Conservation (phyloP, 192 early-diverging fungal genomes). For the Entomortierella lignicola region DNA sequence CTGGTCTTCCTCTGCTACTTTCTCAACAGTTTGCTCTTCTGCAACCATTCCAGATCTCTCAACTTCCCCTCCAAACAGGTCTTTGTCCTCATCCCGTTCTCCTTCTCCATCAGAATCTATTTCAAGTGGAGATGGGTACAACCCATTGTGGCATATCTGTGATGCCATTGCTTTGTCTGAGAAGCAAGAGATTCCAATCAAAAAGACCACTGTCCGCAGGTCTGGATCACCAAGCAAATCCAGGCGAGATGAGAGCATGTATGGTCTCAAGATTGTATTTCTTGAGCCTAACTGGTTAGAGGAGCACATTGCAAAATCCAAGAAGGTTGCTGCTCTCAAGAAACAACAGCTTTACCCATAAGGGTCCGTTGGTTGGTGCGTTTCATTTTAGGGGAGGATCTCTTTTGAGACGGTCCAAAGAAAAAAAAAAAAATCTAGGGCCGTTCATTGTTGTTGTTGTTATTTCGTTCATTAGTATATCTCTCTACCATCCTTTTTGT, state of each 20-base stretch:
- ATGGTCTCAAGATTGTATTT: slow-evolving; percentile 36
- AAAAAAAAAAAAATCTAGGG: no score
- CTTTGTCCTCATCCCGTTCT: slow-evolving; percentile 9
- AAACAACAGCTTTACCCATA: slow-evolving; percentile 10
- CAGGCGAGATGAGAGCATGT: slow-evolving; percentile 1
- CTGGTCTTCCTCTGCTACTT: slow-evolving; percentile 36
- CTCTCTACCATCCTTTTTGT: slow-evolving; percentile 3
- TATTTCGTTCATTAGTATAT: background rate
- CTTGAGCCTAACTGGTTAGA: slow-evolving; percentile 41
- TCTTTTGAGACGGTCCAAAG: no score
- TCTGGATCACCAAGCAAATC: background rate
- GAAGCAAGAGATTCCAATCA: slow-evolving; percentile 1
- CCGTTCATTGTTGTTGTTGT: background rate
- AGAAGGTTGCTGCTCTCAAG: slow-evolving; percentile 33
- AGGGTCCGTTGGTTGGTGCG: background rate
- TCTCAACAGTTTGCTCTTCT: slow-evolving; percentile 28
- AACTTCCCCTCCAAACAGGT: background rate
- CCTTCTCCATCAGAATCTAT: slow-evolving; percentile 10
- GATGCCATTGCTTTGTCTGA: slow-evolving; percentile 31
- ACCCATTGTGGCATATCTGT: slow-evolving; percentile 36
- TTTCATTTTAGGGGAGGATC: background rate
- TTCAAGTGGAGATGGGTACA: slow-evolving; percentile 5
- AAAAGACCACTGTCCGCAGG: background rate
- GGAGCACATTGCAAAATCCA: slow-evolving; percentile 42
- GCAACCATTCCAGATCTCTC: slow-evolving; percentile 11